A percentile compares a stretch with the other conserved stretches of the same genome.
These are phyloP conservation scores for Kalaharituber pfeilii DNA, from an alignment of 2,329 filamentous ascomycete species.

Conservation along the genomic window DNA sequence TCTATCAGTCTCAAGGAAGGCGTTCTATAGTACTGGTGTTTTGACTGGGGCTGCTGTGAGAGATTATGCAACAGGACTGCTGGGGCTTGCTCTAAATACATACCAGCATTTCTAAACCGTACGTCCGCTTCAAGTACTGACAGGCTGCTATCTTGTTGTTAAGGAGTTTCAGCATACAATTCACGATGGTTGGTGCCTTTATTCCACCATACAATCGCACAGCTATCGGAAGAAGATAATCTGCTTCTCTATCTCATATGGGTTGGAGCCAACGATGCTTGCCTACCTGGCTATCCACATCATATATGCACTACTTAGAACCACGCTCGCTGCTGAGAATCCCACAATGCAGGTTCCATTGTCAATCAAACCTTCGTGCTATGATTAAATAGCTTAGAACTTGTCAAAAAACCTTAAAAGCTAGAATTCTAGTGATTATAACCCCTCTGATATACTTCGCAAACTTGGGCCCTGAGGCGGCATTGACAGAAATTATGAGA, in stretches of 20 bases:
- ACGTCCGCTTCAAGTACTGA: too few species aligned
- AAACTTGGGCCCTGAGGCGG: constrained; percentile 23
- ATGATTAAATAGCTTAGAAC: not conserved
- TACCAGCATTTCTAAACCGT: not conserved
- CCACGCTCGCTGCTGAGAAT: not conserved
- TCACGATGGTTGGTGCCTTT: constrained; percentile 5
- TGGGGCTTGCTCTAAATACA: not conserved
- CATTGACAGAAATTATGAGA: constrained; percentile 4
- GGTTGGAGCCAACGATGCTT: constrained; percentile 28
- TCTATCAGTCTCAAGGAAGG: not conserved
- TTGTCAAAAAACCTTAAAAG: constrained; percentile 20
- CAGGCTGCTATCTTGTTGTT: not conserved
- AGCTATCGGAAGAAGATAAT: not conserved
- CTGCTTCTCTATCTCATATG: constrained; percentile 28
- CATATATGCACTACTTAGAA: constrained; percentile 12
- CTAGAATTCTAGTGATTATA: constrained; percentile 26
- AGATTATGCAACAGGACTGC: not conserved
- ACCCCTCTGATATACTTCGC: constrained; percentile 27
- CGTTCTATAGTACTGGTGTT: not conserved
- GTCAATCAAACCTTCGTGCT: constrained; percentile 1
- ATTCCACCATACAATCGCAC: constrained; percentile 1
- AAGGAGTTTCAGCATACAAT: constrained; percentile 8
- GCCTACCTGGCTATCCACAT: constrained; percentile 23
- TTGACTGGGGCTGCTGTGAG: not conserved
- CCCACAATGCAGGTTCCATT: constrained; percentile 2